Evolutionary conservation across 805 yeast species (phyloP).

Genomic region (Torulaspora indica): DNA sequence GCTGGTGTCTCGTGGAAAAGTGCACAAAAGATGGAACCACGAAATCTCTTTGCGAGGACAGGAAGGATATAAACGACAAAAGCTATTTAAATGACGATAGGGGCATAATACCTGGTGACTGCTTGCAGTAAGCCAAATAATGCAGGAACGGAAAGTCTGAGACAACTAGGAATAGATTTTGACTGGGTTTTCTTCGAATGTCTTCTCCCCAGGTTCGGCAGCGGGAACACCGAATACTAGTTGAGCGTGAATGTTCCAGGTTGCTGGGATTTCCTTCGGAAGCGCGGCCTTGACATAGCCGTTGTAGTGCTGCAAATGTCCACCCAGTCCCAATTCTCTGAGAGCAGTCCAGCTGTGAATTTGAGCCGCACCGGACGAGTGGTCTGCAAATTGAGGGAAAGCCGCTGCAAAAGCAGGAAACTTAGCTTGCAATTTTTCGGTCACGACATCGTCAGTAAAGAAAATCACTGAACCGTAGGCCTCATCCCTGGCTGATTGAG

Average conservation of each 20-base stretch:
- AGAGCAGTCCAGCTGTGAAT: conserved; percentile 48
- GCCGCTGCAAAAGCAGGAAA: conserved; percentile 42
- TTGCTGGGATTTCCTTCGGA: conserved; percentile 38
- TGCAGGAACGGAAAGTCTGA: background rate
- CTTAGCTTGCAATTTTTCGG: conserved; percentile 40
- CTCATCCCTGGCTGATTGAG: conserved; percentile 41
- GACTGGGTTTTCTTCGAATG: conserved; percentile 42
- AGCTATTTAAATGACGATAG: conserved; percentile 37
- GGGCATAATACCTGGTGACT: conserved; percentile 41
- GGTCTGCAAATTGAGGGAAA: conserved; percentile 48
- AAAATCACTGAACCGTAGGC: conserved; percentile 49
- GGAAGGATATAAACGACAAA: conserved; percentile 13
- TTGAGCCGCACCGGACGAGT: conserved; percentile 48
- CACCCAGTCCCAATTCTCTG: conserved; percentile 44
- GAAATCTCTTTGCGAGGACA: conserved; percentile 1
- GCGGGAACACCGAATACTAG: conserved; percentile 47
- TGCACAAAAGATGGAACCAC: conserved; percentile 26
- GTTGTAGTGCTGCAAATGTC: conserved; percentile 51
- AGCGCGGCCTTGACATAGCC: conserved; percentile 41
- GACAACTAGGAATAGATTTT: conserved; percentile 34
- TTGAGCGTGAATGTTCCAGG: conserved; percentile 47
- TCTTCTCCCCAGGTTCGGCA: conserved; percentile 37
- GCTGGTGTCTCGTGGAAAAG: conserved; percentile 43
- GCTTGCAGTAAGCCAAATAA: conserved; percentile 21
- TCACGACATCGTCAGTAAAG: conserved; percentile 42